A percentile compares a stretch with the other conserved stretches of the same genome.
phyloP scores from a whole-genome alignment of 164 flowering plant genomes.

The Piper longum region DNA sequence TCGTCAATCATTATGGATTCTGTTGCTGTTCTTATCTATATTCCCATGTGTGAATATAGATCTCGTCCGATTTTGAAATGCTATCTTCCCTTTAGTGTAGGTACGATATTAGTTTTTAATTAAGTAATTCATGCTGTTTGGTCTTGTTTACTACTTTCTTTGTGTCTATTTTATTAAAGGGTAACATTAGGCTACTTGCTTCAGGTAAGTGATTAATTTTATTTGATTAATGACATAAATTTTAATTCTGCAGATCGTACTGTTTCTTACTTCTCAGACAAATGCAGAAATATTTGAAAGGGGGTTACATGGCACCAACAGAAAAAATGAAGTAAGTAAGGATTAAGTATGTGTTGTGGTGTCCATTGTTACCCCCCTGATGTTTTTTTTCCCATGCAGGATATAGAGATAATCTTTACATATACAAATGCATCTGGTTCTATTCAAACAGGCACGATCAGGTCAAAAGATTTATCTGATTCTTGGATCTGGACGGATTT shows the following conservation, averaged over 20 bases:
- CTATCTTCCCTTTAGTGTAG: background rate
- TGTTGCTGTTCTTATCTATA: too few species aligned
- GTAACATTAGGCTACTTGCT: background rate
- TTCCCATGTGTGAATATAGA: background rate
- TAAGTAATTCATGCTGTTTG: background rate
- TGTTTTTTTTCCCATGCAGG: slow-evolving; percentile 26
- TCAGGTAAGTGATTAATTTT: too few species aligned
- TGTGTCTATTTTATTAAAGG: background rate
- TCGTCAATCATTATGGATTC: too few species aligned
- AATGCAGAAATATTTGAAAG: slow-evolving; percentile 6
- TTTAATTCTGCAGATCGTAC: slow-evolving; percentile 8
- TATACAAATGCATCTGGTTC: slow-evolving; percentile 61
- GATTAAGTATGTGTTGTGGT: background rate
- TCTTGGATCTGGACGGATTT: slow-evolving; percentile 53
- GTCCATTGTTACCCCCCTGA: background rate
- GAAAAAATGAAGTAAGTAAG: slow-evolving; percentile 24
- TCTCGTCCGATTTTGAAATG: background rate
- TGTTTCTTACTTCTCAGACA: slow-evolving; percentile 9
- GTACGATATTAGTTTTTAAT: background rate
- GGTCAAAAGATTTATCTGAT: slow-evolving; percentile 23
- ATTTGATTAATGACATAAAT: background rate
- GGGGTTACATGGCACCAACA: slow-evolving; percentile 3
- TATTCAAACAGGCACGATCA: slow-evolving; percentile 35
- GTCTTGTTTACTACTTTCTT: background rate
- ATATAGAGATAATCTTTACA: slow-evolving; percentile 52